These are phyloP conservation scores for Coemansia sp. DNA, from an alignment of 192 early-diverging fungal species.

Conservation along the genomic window DNA sequence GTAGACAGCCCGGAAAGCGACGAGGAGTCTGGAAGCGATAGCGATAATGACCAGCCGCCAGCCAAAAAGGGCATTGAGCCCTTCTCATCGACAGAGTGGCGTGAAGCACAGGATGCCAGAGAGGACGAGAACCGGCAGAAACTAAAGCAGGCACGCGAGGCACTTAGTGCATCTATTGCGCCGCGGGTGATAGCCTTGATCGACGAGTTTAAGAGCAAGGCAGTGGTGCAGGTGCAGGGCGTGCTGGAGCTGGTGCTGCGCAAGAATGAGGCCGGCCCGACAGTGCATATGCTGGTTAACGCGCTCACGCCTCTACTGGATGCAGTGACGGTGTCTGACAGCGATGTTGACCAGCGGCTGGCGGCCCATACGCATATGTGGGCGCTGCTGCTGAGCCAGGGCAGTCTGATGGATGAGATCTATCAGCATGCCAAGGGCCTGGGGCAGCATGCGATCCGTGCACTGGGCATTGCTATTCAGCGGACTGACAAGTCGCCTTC, in stretches of 20 bases:
- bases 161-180: slow-evolving; percentile 53
- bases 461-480: slow-evolving; percentile 31
- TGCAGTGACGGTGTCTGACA: not conserved
- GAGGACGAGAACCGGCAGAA: slow-evolving; percentile 21
- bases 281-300: slow-evolving; percentile 33
- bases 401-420: slow-evolving; percentile 33
- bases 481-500: slow-evolving; percentile 23
- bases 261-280: slow-evolving; percentile 22
- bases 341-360: slow-evolving; percentile 28
- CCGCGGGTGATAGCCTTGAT: slow-evolving; percentile 40
- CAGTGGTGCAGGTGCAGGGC: slow-evolving; percentile 29
- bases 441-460: slow-evolving; percentile 21
- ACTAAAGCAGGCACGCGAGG: slow-evolving; percentile 47
- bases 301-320: slow-evolving; percentile 36
- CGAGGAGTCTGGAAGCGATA: not conserved
- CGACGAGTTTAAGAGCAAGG: slow-evolving; percentile 40
- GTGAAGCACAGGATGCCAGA: slow-evolving; percentile 35
- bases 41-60: not conserved
- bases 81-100: slow-evolving; percentile 20
- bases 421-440: slow-evolving; percentile 21
- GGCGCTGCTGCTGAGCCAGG: slow-evolving; percentile 44
- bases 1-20: slow-evolving; percentile 19
- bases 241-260: slow-evolving; percentile 42
- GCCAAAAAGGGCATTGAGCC: not conserved
- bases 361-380: slow-evolving; percentile 46